Conservation (phyloP, 371 early-diverging fungal species). For the Mucor mucedo region DNA sequence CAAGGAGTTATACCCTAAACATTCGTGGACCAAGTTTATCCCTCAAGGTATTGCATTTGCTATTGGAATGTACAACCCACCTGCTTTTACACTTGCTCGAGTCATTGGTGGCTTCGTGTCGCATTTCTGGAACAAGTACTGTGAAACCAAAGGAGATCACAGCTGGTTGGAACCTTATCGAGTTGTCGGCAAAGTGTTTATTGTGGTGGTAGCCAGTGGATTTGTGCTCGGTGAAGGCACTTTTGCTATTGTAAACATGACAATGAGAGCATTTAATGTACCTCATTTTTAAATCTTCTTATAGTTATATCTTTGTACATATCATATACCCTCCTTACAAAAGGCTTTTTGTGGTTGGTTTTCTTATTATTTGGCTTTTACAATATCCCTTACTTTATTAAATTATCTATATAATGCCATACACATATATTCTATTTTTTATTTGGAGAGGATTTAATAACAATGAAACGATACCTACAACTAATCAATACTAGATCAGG, state of each 20-base stretch:
- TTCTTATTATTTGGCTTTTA: no score
- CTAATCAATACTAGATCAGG: no score
- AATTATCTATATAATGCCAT: no score
- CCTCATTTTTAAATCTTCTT: constrained; percentile 40
- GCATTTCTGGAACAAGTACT: constrained; percentile 55
- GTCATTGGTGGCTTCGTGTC: constrained; percentile 70
- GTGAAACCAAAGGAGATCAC: constrained; percentile 22
- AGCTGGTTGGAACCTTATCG: constrained; percentile 33
- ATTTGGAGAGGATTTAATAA: no score
- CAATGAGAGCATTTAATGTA: constrained; percentile 49
- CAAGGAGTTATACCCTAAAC: constrained; percentile 38
- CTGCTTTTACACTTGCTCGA: constrained; percentile 78
- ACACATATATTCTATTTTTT: no score
- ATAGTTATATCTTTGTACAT: not conserved
- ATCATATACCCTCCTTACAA: not conserved
- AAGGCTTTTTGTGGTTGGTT: no score
- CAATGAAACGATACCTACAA: no score
- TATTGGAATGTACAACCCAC: constrained; percentile 85
- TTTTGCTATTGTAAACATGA: constrained; percentile 63
- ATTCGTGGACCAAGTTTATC: constrained; percentile 50
- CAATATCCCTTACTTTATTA: no score
- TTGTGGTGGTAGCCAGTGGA: constrained; percentile 78
- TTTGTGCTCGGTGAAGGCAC: constrained; percentile 88
- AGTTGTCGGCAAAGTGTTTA: constrained; percentile 59
- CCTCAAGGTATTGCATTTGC: constrained; percentile 85